Conservation (phyloP, 192 early-diverging fungal species). For the Phlyctochytrium planicorne region DNA sequence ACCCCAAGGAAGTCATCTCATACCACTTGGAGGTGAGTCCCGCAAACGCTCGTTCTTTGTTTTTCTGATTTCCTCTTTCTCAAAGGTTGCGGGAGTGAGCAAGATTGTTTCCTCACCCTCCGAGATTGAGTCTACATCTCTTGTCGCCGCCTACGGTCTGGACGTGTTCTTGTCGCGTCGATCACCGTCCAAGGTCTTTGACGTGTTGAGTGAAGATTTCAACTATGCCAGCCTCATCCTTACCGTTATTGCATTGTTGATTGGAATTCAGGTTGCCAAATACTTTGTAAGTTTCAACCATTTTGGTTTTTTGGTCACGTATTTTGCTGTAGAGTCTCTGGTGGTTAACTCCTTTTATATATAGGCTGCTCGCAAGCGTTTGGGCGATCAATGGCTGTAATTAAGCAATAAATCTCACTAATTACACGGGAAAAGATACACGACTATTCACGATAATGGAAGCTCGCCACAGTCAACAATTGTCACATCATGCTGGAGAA, state of each 20-base stretch:
- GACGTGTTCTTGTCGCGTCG: slow-evolving; percentile 86
- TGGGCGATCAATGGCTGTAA: slow-evolving; percentile 41
- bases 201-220: slow-evolving; percentile 90
- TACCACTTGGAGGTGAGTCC: slow-evolving; percentile 61
- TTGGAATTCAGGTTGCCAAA: slow-evolving; percentile 68
- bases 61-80: neutral
- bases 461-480: slow-evolving; percentile 1
- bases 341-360: slow-evolving; percentile 8
- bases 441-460: too few species aligned
- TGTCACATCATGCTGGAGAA: neutral
- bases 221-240: slow-evolving; percentile 78
- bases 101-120: slow-evolving; percentile 74
- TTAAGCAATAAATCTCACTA: too few species aligned
- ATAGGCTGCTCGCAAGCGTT: slow-evolving; percentile 38
- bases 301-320: neutral
- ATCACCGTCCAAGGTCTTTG: slow-evolving; percentile 88
- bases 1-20: slow-evolving; percentile 73
- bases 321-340: neutral
- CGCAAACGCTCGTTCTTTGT: neutral
- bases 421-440: too few species aligned
- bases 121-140: slow-evolving; percentile 88
- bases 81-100: slow-evolving; percentile 62
- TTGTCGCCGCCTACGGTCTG: slow-evolving; percentile 84
- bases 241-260: slow-evolving; percentile 77
- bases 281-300: slow-evolving; percentile 35